These are phyloP conservation scores for Oryza glaberrima DNA, from an alignment of 176 grass and related monocot species.

Conservation along the genomic window DNA sequence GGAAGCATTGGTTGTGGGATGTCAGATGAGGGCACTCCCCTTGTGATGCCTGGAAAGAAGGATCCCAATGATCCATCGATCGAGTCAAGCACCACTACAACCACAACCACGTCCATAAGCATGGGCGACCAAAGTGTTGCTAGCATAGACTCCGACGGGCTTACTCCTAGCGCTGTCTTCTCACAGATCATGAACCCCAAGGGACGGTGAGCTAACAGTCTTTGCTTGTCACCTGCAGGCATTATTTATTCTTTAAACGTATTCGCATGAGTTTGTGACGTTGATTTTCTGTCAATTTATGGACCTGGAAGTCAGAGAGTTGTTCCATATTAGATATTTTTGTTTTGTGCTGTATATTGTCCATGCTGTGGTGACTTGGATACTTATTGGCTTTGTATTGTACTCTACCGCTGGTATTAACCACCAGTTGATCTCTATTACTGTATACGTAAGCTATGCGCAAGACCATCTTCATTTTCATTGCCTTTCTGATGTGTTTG, in stretches of 20 bases:
- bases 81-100: conserved; percentile 66
- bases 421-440: conserved; percentile 20
- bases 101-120: conserved; percentile 73
- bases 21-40: conserved; percentile 61
- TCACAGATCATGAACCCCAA: conserved; percentile 98
- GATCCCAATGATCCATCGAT: conserved; percentile 65
- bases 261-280: conserved; percentile 43
- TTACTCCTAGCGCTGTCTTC: conserved; percentile 89
- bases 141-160: conserved; percentile 73
- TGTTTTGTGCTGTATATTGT: conserved; percentile 43
- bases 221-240: conserved; percentile 4
- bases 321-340: conserved; percentile 60
- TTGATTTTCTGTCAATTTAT: conserved; percentile 37
- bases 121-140: conserved; percentile 77
- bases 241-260: conserved; percentile 54
- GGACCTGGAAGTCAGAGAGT: conserved; percentile 40
- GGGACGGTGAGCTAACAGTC: conserved; percentile 70
- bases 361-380: conserved; percentile 44
- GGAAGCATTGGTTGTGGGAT: conserved; percentile 70
- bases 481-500: neutral
- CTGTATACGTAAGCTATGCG: conserved; percentile 23
- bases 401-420: conserved; percentile 43
- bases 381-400: conserved; percentile 50
- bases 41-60: conserved; percentile 75
- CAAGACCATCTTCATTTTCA: neutral